Evolutionary conservation across 441 rosid genomes (phyloP).

Genomic region (Syzygium malaccense): DNA sequence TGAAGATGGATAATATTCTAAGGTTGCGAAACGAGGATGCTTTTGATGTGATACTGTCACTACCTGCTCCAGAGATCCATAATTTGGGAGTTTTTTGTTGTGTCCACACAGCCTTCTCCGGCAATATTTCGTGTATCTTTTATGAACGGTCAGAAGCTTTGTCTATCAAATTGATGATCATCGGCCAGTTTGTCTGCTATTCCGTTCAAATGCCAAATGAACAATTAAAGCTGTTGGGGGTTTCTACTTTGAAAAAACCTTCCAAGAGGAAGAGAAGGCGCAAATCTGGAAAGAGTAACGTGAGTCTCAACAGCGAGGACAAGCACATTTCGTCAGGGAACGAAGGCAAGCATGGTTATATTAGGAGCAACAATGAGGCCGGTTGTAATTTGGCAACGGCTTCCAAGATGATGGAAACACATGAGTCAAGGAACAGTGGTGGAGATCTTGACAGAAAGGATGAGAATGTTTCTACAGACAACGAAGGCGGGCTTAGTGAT

Average conservation of each 20-base stretch:
- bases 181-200: slow-evolving; percentile 18
- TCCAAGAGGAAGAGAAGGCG: background rate
- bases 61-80: slow-evolving; percentile 22
- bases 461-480: too few relatives aligned
- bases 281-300: background rate
- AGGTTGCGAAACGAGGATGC: background rate
- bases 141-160: slow-evolving; percentile 7
- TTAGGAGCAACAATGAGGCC: background rate
- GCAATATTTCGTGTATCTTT: background rate
- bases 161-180: slow-evolving; percentile 20
- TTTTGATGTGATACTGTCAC: slow-evolving; percentile 10
- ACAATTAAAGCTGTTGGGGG: slow-evolving; percentile 11
- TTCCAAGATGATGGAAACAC: background rate
- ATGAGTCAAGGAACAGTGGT: background rate
- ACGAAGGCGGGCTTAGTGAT: too few relatives aligned
- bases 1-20: slow-evolving; percentile 3
- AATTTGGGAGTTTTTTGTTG: slow-evolving; percentile 22
- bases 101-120: slow-evolving; percentile 7
- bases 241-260: background rate
- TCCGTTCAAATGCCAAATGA: slow-evolving; percentile 15
- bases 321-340: background rate
- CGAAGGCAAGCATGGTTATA: background rate
- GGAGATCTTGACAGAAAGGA: background rate
- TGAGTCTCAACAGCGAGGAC: background rate
- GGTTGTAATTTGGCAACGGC: background rate